Evolutionary conservation across 495 filamentous ascomycete genomes (phyloP), one percentile per base, ranked within the genome.

Genomic region (Daldinia caldariorum): DNA sequence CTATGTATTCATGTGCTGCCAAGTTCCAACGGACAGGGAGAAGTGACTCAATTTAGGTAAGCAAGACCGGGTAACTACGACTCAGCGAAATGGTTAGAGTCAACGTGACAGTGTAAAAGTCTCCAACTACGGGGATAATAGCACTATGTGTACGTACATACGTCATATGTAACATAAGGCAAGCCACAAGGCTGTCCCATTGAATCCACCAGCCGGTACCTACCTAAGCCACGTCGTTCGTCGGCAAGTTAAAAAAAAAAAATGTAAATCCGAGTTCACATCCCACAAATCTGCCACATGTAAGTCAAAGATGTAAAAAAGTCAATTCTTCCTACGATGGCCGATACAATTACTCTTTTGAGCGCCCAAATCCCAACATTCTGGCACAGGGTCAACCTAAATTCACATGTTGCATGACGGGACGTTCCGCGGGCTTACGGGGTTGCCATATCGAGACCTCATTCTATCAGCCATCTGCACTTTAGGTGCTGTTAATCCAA

Each of bases 381-480:
- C 49, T 53, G 49, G 22, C 49, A n/a, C 20, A 47, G 26, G 39
- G 39, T 43, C 50, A 37, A 57, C 56, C 54, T 60, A 61, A 56
- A 67, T 54, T 67, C 57, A 56, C 69, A 71, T 66, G 54, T 59
- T 66, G 56, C 53, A 67, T 71, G 54, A 47, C 53, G 58, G 68
- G 63, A 53, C 58, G 62, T 71, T 51, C 63, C 69, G 63, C 68
- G 18, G 34, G 58, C 58, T 63, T 67, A 62, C 22, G 32, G n/a
- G 29, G 45, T 61, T 60, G 39, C 57, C 57, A 10, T 60, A 61
- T 66, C 61, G 49, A 53, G 49, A 29, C 29, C 29, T 56, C 18
- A 51, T 43, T 16, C 50, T 55, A 61, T 65, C 50, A 66, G 67
- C 50, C n/a, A 35, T 59, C 18, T 37, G 61, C 20, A 35, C 54